Evolutionary conservation across 192 early-diverging fungal genomes (phyloP), one percentile per base, ranked within the genome.

Genomic region (Anaeromyces robustus): DNA sequence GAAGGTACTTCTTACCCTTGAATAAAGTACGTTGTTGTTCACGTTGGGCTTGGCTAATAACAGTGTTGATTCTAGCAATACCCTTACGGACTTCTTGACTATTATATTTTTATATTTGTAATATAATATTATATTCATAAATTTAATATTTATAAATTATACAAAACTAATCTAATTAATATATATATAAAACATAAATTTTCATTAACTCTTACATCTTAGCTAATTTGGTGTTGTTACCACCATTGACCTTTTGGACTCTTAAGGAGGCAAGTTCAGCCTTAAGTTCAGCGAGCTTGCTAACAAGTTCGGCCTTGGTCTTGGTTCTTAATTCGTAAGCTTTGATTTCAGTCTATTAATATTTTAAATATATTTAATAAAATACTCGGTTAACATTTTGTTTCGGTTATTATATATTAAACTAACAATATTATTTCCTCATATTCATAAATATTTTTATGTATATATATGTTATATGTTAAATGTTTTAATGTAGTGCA

Each of bases 281-380:
- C 93, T 96, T 97, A 84, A 96, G 92, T 83, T 95, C 93, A 83
- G 95, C 96, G 79, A 99, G 94, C 84, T 93, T 88, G 92, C 96
- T 92, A 82, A 88, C 88, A 41, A 99, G 91, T 87, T 98, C 94
- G 80, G 91, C 92, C 91, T 95, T 96, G 89, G 91, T 94, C 92
- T 96, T 95, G 84, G 89, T 92, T 86, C 96, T 94, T 87, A 99
- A 91, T 89, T 97, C 94, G 91, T 90, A 87, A 89, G 94, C 93
- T 90, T 96, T 96, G 86, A 96, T 90, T 89, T 94, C 90, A 87
- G 90, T 90, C 94, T 96, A 39, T 78, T 29, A 22, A 22, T 30
- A 85, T 19, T 52, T 14, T 13, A 52, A 22, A 52, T 34, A 34
- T 34, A 34, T 34, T 34, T 34, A 34, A n/a, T n/a, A n/a, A n/a